These are phyloP conservation scores for Fraxinus ornus DNA, from an alignment of 305 asterid species.

Conservation along the genomic window DNA sequence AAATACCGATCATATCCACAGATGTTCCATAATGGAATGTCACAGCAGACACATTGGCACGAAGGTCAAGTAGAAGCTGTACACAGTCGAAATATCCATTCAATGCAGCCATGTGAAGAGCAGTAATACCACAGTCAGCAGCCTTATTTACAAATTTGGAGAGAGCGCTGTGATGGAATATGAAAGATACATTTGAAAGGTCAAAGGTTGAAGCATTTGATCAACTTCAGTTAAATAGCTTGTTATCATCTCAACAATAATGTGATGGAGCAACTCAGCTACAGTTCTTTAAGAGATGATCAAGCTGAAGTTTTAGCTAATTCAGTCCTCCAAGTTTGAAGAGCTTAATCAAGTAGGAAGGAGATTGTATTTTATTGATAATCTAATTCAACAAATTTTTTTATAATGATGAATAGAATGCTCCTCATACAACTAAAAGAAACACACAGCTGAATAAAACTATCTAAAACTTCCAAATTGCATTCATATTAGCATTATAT, in stretches of 20 bases:
- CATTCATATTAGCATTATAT: neutral
- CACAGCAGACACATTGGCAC: constrained; percentile 71
- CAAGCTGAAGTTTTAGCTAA: neutral
- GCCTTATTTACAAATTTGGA: constrained; percentile 85
- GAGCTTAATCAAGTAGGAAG: neutral
- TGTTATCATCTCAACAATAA: neutral
- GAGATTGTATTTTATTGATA: neutral
- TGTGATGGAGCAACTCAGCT: neutral
- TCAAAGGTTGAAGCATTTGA: neutral
- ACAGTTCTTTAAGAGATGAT: neutral
- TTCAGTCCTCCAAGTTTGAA: constrained; percentile 5
- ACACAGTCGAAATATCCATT: constrained; percentile 94
- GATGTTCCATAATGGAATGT: constrained; percentile 94
- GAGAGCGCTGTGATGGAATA: constrained; percentile 56
- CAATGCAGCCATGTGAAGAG: constrained; percentile 98
- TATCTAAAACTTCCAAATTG: neutral
- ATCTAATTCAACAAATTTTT: neutral
- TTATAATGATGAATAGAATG: neutral
- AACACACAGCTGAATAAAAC: neutral
- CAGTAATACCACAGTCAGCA: constrained; percentile 98
- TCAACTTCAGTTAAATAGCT: neutral
- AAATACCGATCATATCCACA: constrained; percentile 86
- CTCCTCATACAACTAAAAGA: neutral
- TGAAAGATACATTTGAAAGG: neutral
- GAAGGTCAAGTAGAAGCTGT: constrained; percentile 92